A percentile compares a stretch with the other conserved stretches of the same genome.
phyloP scores from a whole-genome alignment of 163 green algal species.

The Scenedesmus sp. region DNA sequence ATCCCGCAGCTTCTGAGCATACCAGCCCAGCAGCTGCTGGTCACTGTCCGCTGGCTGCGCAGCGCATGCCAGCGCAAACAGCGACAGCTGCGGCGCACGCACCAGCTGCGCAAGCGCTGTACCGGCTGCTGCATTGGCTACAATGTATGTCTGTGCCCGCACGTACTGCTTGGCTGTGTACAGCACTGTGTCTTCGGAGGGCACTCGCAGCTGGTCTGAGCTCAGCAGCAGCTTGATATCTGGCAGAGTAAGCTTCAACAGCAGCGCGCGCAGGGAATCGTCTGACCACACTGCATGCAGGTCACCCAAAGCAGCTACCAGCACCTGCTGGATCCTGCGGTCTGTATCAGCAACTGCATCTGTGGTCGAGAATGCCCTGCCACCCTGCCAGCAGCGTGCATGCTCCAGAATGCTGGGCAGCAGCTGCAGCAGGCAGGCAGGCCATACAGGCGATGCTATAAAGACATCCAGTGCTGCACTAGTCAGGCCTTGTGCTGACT shows the following conservation, averaged over 20 bases:
- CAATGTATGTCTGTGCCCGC: background rate
- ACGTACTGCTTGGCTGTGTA: slow-evolving; percentile 24
- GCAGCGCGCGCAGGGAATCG: background rate
- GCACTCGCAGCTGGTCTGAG: slow-evolving; percentile 27
- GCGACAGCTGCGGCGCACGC: background rate
- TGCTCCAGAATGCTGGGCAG: background rate
- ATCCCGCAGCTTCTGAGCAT: background rate
- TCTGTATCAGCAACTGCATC: background rate
- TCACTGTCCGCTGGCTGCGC: background rate
- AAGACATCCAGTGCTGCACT: background rate
- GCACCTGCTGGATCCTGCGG: background rate
- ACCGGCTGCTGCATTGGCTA: background rate
- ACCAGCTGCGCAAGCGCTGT: background rate
- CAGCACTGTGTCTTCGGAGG: slow-evolving; percentile 32
- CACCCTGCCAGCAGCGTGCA: background rate
- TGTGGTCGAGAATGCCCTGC: background rate
- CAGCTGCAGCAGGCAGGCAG: slow-evolving; percentile 13
- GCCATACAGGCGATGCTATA: background rate
- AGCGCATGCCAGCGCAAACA: background rate
- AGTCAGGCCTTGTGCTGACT: background rate
- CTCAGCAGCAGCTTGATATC: slow-evolving; percentile 14
- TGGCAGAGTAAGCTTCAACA: background rate
- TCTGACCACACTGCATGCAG: slow-evolving; percentile 5
- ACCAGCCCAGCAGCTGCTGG: background rate
- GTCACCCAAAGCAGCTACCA: background rate